Conservation (phyloP, 1,284 basidiomycete species). For the Farysia itapuensis region DNA sequence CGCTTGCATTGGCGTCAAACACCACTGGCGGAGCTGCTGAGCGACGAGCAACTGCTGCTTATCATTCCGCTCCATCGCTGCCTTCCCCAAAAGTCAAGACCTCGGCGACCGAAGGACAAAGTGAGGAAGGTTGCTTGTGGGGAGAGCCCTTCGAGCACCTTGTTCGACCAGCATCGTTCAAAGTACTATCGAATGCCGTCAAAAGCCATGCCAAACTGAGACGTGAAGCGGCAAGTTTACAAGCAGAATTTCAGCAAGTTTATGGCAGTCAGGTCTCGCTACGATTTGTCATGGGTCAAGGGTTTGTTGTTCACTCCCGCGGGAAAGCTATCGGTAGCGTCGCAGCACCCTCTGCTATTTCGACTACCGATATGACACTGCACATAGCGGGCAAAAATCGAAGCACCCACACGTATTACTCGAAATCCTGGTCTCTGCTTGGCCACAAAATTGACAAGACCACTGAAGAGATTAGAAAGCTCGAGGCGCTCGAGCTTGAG, state of each 20-base stretch:
- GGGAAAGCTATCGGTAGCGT: slow-evolving; percentile 10
- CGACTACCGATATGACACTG: slow-evolving; percentile 13
- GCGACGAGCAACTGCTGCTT: too few species aligned
- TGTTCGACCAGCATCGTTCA: slow-evolving; percentile 47
- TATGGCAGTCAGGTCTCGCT: slow-evolving; percentile 37
- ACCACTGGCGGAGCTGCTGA: background rate
- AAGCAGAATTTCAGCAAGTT: slow-evolving; percentile 19
- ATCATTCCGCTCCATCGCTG: too few species aligned
- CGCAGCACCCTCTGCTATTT: background rate
- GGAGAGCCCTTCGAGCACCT: slow-evolving; percentile 55
- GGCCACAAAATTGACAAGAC: slow-evolving; percentile 34
- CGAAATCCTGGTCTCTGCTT: slow-evolving; percentile 33
- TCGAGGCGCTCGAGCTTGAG: slow-evolving; percentile 43
- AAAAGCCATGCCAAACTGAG: slow-evolving; percentile 32
- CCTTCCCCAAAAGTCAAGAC: background rate
- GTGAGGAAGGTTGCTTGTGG: slow-evolving; percentile 21
- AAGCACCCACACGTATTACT: slow-evolving; percentile 50
- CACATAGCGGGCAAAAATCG: slow-evolving; percentile 45
- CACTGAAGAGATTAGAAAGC: slow-evolving; percentile 21
- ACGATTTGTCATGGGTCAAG: slow-evolving; percentile 49
- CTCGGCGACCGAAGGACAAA: background rate
- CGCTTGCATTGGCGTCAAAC: background rate
- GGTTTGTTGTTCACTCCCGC: slow-evolving; percentile 52
- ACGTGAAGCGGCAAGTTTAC: slow-evolving; percentile 21
- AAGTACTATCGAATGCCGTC: slow-evolving; percentile 22